phyloP scores from a whole-genome alignment of 768 basidiomycete genomes.

The Tricholoma saponaceum region DNA sequence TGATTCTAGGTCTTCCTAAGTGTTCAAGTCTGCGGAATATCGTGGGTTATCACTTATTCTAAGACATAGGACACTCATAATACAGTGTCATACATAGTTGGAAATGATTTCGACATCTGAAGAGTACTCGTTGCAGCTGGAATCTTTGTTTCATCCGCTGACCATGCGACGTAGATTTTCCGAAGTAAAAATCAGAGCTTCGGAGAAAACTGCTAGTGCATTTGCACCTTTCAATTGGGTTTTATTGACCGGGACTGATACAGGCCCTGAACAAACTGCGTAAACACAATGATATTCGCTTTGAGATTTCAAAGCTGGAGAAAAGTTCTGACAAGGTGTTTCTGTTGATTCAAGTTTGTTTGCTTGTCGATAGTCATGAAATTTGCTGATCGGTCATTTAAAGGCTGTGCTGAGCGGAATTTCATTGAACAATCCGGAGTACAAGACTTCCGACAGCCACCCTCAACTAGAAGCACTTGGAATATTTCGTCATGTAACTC shows the following conservation, averaged over 20 bases:
- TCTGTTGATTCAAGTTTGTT: constrained; percentile 68
- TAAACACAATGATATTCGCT: constrained; percentile 76
- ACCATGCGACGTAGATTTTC: constrained; percentile 44
- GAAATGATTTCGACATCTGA: constrained; percentile 61
- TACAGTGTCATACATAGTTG: constrained; percentile 41
- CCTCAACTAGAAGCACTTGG: constrained; percentile 63
- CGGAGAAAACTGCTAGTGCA: constrained; percentile 64
- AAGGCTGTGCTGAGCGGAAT: constrained; percentile 74
- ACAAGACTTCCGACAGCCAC: constrained; percentile 67
- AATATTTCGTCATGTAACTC: constrained; percentile 70
- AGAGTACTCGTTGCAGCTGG: constrained; percentile 43
- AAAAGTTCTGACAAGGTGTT: constrained; percentile 76
- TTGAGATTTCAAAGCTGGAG: constrained; percentile 64
- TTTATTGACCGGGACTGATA: not conserved
- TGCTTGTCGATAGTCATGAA: not conserved
- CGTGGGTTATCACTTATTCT: constrained; percentile 35
- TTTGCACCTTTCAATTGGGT: not conserved
- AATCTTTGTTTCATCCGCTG: not conserved
- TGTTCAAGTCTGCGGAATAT: constrained; percentile 60
- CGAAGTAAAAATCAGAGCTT: constrained; percentile 63
- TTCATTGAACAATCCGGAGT: constrained; percentile 64
- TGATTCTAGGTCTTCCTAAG: constrained; percentile 56
- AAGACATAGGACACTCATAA: not conserved
- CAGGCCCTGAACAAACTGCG: constrained; percentile 65
- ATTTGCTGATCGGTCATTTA: constrained; percentile 5